phyloP scores from a whole-genome alignment of 2,329 filamentous ascomycete genomes.

The Penicillium sp. region DNA sequence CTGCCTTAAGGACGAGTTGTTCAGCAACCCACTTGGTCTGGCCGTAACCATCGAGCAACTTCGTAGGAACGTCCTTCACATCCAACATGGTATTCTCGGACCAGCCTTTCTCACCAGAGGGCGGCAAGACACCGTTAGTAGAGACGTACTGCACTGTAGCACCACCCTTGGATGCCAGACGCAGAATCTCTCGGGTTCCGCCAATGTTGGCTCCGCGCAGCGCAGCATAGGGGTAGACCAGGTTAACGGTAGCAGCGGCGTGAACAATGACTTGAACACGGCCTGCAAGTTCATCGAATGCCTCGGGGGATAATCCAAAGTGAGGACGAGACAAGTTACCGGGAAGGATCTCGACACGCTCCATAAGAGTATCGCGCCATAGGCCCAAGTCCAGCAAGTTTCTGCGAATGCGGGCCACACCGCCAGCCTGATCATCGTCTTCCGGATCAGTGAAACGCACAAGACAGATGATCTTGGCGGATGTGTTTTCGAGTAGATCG shows the following conservation, averaged over 20 bases:
- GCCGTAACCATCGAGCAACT: constrained; percentile 73
- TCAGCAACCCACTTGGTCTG: constrained; percentile 84
- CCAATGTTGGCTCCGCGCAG: constrained; percentile 74
- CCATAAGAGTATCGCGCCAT: constrained; percentile 76
- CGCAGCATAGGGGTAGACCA: constrained; percentile 80
- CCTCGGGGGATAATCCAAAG: constrained; percentile 68
- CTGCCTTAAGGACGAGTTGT: constrained; percentile 71
- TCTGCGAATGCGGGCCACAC: constrained; percentile 72
- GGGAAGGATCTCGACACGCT: constrained; percentile 74
- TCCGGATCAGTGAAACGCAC: constrained; percentile 72
- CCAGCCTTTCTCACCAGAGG: constrained; percentile 68
- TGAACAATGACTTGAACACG: constrained; percentile 75
- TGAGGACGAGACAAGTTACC: constrained; percentile 71
- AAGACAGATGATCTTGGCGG: constrained; percentile 71
- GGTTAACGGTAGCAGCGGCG: constrained; percentile 75
- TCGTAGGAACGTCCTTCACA: constrained; percentile 69
- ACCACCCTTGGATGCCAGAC: constrained; percentile 67
- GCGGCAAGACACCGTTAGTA: constrained; percentile 77
- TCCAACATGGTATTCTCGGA: constrained; percentile 68
- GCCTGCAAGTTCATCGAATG: constrained; percentile 66
- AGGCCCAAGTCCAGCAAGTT: constrained; percentile 78
- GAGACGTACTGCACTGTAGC: constrained; percentile 79
- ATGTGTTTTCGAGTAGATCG: constrained; percentile 68
- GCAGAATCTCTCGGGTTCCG: constrained; percentile 76
- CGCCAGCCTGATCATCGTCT: constrained; percentile 65